Evolutionary conservation across 306 rosid genomes (phyloP), one percentile per base, ranked within the genome.

Genomic region (Benincasa hispida): DNA sequence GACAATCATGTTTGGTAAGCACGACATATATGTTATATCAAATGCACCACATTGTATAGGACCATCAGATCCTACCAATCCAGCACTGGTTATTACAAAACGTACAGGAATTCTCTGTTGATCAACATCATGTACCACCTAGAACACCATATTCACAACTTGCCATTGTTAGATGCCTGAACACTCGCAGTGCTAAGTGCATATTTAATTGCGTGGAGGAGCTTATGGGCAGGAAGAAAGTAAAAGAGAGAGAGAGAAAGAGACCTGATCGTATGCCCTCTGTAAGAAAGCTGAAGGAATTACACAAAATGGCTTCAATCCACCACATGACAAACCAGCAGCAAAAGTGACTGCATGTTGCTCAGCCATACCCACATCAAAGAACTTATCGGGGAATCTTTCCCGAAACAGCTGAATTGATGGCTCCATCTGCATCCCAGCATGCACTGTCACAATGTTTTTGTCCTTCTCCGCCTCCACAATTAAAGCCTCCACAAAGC

Each of bases 281-380:
- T 91, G 97, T 57, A 91, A 84, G 80, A 89, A 93, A 50, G 96
- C 83, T 8, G 98, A 93, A 73, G 98, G 89, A 76, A 93, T 87
- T 73, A 93, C 60, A 84, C 96, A 93, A 82, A 93, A 93, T 15
- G 98, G 97, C 93, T 93, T 93, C 81, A 93, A 80, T 56, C 98
- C 97, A 74, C 97, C 97, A 77, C 98, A 86, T 25, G 97, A 69
- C 86, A 93, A 81, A 78, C 98, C 98, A 76, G 97, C 91, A 47
- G 98, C 88, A 87, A 91, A 93, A 14, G 98, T 88, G 68, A 93
- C 98, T 58, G 98, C 98, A 55, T 93, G 98, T 81, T 93, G 98
- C 87, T 93, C 98, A 6, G 97, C 97, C 91, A 91, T 86, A 66
- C 98, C 97, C 84, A 93, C 87, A 62, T 93, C 87, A 77, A 93